Evolutionary conservation across 352 stramenopile species (phyloP), one percentile per base, ranked within the genome.

Genomic region (Globisporangium middletonii): DNA sequence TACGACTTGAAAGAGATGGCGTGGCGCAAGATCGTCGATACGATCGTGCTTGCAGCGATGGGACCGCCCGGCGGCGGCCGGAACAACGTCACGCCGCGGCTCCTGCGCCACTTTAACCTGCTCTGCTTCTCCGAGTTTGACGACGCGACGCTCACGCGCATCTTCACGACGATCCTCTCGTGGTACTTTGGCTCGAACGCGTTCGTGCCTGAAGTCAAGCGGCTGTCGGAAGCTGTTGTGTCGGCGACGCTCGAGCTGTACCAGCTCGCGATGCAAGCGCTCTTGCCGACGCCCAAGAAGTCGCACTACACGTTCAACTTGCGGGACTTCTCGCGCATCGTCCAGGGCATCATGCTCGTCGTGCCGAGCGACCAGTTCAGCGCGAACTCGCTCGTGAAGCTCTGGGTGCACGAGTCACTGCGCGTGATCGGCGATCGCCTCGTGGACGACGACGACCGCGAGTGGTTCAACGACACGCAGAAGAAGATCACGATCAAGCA

Each of bases 221-320:
- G 76, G 8, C 65, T 95, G 0, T 77, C 82, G 0, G 82, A 89
- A 44, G 67, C 71, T 0, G 73, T 98, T 13, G 92, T 98, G 7
- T 75, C 84, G 4, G 89, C 91, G 16, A 98, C 94, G 1, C 66
- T 98, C n/a, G 86, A 96, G 35, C 77, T 93, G 19, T 98, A 98
- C 63, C 79, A 92, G 59, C 73, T 82, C 9, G 71, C 82, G 3
- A 96, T 96, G 73, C 71, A 75, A 19, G 66, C 77, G 27, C 69
- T 98, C 33, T 76, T 98, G 3, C 92, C 94, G 28, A 98, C 94
- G 13, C 94, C 94, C 0, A 89, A 92, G 28, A 98, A 98, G 72
- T 96, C 84, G 16, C 94, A 98, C 72, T 98, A 98, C 72, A 98
- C 93, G 16, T 98, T 98, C 70, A 98, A 98, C 50, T 60, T 98